These are phyloP conservation scores for Abrus precatorius DNA, from an alignment of 306 rosid species.

Conservation along the genomic window DNA sequence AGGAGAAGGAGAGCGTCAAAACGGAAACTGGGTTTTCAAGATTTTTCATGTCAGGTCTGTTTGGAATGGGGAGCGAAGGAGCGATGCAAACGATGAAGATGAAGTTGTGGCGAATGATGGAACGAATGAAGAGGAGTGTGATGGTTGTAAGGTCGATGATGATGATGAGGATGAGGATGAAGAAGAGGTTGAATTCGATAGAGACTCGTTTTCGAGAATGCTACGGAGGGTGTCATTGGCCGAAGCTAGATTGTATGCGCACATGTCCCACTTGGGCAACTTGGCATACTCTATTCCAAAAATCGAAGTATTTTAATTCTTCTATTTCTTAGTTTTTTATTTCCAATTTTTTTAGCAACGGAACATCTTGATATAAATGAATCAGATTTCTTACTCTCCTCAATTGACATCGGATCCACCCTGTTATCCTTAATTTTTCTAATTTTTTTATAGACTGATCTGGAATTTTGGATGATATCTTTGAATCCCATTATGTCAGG, in stretches of 20 bases:
- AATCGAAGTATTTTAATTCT: conserved; percentile 60
- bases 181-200: conserved; percentile 57
- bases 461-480: background rate
- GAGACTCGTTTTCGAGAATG: conserved; percentile 71
- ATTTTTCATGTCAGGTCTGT: conserved; percentile 58
- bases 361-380: background rate
- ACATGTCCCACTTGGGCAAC: conserved; percentile 72
- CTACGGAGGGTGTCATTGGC: conserved; percentile 74
- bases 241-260: conserved; percentile 69
- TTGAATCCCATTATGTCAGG: background rate
- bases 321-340: conserved; percentile 1
- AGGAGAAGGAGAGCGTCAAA: conserved; percentile 38
- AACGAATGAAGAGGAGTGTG: conserved; percentile 42
- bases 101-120: conserved; percentile 30
- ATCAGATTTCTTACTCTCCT: background rate
- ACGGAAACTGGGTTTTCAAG: conserved; percentile 69
- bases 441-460: background rate
- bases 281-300: conserved; percentile 71
- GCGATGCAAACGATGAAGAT: conserved; percentile 9
- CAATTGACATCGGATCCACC: background rate
- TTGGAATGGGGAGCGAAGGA: conserved; percentile 49
- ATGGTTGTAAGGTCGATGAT: conserved; percentile 48
- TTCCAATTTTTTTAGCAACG: background rate
- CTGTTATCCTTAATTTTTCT: too few species aligned
- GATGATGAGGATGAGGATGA: conserved; percentile 51